A percentile compares a stretch with the other conserved stretches of the same genome.
Conservation (phyloP, 306 rosid species). For the Hippophae tibetana region DNA sequence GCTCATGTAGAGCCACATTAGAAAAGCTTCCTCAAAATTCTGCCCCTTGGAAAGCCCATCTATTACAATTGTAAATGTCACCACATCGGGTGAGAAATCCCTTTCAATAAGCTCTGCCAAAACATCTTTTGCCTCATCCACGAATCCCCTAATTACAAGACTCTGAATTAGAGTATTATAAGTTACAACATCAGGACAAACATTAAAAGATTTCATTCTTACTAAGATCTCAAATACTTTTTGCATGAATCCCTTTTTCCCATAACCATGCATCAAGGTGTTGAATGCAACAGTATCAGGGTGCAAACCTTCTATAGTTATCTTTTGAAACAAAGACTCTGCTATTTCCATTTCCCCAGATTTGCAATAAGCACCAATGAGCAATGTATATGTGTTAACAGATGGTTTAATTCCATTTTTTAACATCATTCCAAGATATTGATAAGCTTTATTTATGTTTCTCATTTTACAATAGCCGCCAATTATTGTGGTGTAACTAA, state of each 20-base stretch:
- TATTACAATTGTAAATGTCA: conserved; percentile 23
- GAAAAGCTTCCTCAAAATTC: conserved; percentile 31
- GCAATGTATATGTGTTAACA: conserved; percentile 17
- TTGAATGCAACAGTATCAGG: conserved; percentile 30
- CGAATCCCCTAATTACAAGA: conserved; percentile 23
- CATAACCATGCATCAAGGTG: conserved; percentile 31
- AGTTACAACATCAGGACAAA: conserved; percentile 27
- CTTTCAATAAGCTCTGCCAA: conserved; percentile 25
- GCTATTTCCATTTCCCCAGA: conserved; percentile 25
- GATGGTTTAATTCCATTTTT: conserved; percentile 28
- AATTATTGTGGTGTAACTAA: conserved; percentile 27
- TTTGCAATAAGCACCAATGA: conserved; percentile 24
- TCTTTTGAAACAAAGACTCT: conserved; percentile 21
- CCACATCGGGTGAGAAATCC: conserved; percentile 34
- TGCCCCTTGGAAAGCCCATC: conserved; percentile 28
- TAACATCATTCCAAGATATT: conserved; percentile 28
- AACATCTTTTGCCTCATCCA: conserved; percentile 25
- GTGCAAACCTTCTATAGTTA: conserved; percentile 19
- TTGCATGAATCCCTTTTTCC: conserved; percentile 28
- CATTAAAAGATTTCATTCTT: conserved; percentile 22
- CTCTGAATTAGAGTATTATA: conserved; percentile 38
- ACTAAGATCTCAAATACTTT: conserved; percentile 25
- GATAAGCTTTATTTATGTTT: conserved; percentile 14
- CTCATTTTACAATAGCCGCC: conserved; percentile 24
- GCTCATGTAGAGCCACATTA: conserved; percentile 30